Evolutionary conservation across 352 stramenopile species (phyloP).

Genomic region (Pythium aristosporum): DNA sequence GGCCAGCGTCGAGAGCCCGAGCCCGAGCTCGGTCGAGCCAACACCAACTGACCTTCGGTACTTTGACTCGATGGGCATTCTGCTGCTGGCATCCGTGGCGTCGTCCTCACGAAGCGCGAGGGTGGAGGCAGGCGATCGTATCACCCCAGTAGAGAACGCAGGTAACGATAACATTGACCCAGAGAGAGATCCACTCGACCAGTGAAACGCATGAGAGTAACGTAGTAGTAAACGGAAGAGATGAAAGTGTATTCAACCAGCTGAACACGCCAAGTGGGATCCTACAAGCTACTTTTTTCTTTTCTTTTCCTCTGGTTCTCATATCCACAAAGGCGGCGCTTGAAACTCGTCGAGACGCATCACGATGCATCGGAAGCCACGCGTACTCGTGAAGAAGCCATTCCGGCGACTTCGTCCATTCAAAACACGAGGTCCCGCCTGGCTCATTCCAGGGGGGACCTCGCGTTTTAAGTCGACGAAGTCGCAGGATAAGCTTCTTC

Average conservation of each 20-base stretch:
- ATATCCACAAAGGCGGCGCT: not conserved
- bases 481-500: not conserved
- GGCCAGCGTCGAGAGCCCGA: not conserved
- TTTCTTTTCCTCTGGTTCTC: too few species aligned
- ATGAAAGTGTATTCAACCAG: too few species aligned
- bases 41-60: constrained; percentile 6
- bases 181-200: not conserved
- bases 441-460: constrained; percentile 5
- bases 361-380: not conserved
- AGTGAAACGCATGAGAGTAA: not conserved
- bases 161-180: not conserved
- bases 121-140: not conserved
- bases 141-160: not conserved
- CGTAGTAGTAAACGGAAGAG: too few species aligned
- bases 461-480: constrained; percentile 6
- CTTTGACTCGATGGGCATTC: constrained; percentile 17
- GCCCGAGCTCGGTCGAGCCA: too few species aligned
- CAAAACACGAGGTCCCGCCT: constrained; percentile 4
- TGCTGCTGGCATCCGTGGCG: constrained; percentile 17
- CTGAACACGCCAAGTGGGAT: too few species aligned
- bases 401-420: not conserved
- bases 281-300: too few species aligned
- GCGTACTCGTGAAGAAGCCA: not conserved
- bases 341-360: not conserved
- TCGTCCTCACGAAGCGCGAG: not conserved